Conservation (phyloP, 1,139 yeast genomes). For the Yamadazyma mexicana region DNA sequence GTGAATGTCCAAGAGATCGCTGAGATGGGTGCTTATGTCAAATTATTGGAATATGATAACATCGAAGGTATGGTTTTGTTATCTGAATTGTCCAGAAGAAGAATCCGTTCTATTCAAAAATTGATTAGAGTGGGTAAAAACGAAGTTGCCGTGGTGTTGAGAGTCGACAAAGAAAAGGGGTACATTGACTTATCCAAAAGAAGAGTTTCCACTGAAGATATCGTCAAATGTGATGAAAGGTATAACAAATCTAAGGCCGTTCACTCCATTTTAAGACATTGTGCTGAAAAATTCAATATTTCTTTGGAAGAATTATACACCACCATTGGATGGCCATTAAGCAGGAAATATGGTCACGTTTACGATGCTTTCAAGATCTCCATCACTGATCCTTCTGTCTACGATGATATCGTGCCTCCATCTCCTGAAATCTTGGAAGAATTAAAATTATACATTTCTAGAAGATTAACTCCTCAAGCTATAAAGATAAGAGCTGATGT, state of each 20-base stretch:
- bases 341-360: constrained; percentile 94
- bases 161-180: constrained; percentile 98
- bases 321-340: constrained; percentile 95
- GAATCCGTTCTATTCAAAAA: constrained; percentile 96
- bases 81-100: constrained; percentile 96
- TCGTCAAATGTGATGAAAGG: constrained; percentile 95
- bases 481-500: constrained; percentile 97
- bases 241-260: constrained; percentile 96
- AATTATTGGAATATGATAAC: constrained; percentile 92
- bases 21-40: constrained; percentile 97
- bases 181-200: constrained; percentile 97
- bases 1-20: constrained; percentile 98
- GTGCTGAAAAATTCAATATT: constrained; percentile 93
- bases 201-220: constrained; percentile 97
- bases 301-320: constrained; percentile 84
- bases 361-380: constrained; percentile 97
- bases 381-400: constrained; percentile 87
- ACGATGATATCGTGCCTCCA: constrained; percentile 77
- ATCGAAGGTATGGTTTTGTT: constrained; percentile 98
- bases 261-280: constrained; percentile 94
- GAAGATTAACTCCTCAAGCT: constrained; percentile 97
- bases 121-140: constrained; percentile 97
- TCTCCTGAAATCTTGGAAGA: constrained; percentile 74
- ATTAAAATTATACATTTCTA: constrained; percentile 79
- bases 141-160: constrained; percentile 97